phyloP scores from a whole-genome alignment of 1,284 basidiomycete genomes.

The Afroboletus lepidellus region DNA sequence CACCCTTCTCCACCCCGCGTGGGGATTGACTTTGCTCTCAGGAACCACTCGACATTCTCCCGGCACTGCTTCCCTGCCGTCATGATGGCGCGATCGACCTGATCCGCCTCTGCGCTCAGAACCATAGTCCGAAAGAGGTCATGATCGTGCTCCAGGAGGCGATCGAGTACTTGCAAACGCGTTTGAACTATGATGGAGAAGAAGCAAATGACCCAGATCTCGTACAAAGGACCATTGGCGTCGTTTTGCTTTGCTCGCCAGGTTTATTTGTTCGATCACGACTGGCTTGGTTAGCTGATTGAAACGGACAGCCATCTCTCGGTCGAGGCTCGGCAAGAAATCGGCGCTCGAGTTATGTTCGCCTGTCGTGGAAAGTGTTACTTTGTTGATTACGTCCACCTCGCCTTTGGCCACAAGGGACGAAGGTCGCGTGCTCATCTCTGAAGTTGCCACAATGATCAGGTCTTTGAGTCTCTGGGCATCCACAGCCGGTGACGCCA shows the following conservation, averaged over 20 bases:
- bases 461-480: slow-evolving; percentile 35
- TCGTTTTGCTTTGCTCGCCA: slow-evolving; percentile 40
- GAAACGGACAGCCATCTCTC: slow-evolving; percentile 45
- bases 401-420: slow-evolving; percentile 26
- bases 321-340: slow-evolving; percentile 46
- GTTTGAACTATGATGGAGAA: slow-evolving; percentile 28
- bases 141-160: slow-evolving; percentile 60
- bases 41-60: slow-evolving; percentile 32
- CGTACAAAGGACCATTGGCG: slow-evolving; percentile 35
- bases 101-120: slow-evolving; percentile 21
- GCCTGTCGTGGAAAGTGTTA: slow-evolving; percentile 44
- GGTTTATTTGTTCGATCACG: slow-evolving; percentile 30
- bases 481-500: slow-evolving; percentile 17
- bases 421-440: slow-evolving; percentile 42
- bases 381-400: slow-evolving; percentile 33
- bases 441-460: slow-evolving; percentile 35
- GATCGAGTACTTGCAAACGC: slow-evolving; percentile 45
- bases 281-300: not conserved
- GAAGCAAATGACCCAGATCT: slow-evolving; percentile 28
- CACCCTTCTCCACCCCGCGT: not conserved
- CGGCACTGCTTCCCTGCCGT: slow-evolving; percentile 23
- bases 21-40: slow-evolving; percentile 9
- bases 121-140: slow-evolving; percentile 50
- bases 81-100: slow-evolving; percentile 21
- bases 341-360: slow-evolving; percentile 43